Evolutionary conservation across 441 rosid species (phyloP).

Genomic region (Francoa sonchifolia): DNA sequence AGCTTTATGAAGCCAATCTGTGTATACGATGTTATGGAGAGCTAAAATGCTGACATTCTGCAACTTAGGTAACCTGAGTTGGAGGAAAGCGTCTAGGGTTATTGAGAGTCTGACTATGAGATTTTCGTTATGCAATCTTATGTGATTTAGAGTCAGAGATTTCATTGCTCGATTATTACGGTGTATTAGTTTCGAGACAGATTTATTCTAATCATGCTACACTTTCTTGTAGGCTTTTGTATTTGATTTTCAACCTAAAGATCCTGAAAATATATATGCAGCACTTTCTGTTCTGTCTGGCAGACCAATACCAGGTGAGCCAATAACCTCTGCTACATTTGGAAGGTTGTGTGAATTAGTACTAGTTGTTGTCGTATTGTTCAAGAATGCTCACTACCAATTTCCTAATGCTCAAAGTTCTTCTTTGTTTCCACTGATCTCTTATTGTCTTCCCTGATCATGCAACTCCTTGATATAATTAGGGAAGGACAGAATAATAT

Average conservation of each 20-base stretch:
- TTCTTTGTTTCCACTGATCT: not conserved
- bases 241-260: constrained; percentile 69
- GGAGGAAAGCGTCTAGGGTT: too few species aligned
- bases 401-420: not conserved
- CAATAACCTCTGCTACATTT: not conserved
- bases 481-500: too few species aligned
- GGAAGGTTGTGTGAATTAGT: not conserved
- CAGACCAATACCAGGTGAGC: constrained; percentile 48
- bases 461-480: not conserved
- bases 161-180: too few species aligned
- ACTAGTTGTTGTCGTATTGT: not conserved
- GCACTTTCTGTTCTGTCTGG: constrained; percentile 50
- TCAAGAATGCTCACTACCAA: not conserved
- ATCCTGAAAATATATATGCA: constrained; percentile 48
- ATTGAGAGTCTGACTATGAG: too few species aligned
- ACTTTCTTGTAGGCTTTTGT: constrained; percentile 25
- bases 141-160: too few species aligned
- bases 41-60: too few species aligned
- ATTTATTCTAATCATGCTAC: too few species aligned
- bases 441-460: not conserved
- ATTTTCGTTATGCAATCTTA: too few species aligned
- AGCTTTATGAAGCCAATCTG: too few species aligned
- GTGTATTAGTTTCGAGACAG: too few species aligned
- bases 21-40: too few species aligned
- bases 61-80: too few species aligned